phyloP scores from a whole-genome alignment of 2,329 filamentous ascomycete species.

The Capronia epimyces region DNA sequence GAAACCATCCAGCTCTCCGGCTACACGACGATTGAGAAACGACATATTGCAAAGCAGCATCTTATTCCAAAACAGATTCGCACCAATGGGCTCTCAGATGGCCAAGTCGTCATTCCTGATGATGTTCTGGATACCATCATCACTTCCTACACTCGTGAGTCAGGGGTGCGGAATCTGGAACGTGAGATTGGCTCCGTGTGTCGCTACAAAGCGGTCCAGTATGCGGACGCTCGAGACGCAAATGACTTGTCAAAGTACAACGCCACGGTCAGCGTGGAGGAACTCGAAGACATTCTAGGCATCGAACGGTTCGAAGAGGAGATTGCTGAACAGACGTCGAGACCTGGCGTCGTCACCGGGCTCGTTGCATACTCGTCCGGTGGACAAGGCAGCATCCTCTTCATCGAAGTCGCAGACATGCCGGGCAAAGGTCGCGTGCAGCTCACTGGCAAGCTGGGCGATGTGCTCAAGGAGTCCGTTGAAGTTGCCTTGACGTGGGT shows the following conservation, averaged over 20 bases:
- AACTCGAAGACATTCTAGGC: slow-evolving; percentile 85
- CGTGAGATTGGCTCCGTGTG: slow-evolving; percentile 93
- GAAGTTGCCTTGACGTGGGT: slow-evolving; percentile 97
- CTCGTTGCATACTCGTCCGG: slow-evolving; percentile 91
- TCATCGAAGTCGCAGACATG: slow-evolving; percentile 98
- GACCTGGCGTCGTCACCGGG: slow-evolving; percentile 90
- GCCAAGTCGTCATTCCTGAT: slow-evolving; percentile 69
- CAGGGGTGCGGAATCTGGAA: slow-evolving; percentile 91
- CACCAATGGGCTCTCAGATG: slow-evolving; percentile 73
- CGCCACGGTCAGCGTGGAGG: slow-evolving; percentile 65
- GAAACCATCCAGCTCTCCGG: slow-evolving; percentile 89
- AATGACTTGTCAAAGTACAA: slow-evolving; percentile 57
- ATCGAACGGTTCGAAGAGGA: slow-evolving; percentile 94
- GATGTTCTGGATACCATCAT: slow-evolving; percentile 93
- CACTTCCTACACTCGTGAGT: slow-evolving; percentile 91
- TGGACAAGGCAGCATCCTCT: slow-evolving; percentile 90
- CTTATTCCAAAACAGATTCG: slow-evolving; percentile 94
- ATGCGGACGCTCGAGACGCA: slow-evolving; percentile 78
- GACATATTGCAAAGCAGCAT: slow-evolving; percentile 86
- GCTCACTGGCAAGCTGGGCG: slow-evolving; percentile 90
- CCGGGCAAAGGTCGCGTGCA: slow-evolving; percentile 87
- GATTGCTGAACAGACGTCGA: slow-evolving; percentile 74
- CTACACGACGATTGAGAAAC: slow-evolving; percentile 95
- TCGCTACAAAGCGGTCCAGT: slow-evolving; percentile 91
- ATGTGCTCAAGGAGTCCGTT: slow-evolving; percentile 94